Evolutionary conservation across 148 eudicot genomes (phyloP).

Genomic region (Vaccinium darrowii): DNA sequence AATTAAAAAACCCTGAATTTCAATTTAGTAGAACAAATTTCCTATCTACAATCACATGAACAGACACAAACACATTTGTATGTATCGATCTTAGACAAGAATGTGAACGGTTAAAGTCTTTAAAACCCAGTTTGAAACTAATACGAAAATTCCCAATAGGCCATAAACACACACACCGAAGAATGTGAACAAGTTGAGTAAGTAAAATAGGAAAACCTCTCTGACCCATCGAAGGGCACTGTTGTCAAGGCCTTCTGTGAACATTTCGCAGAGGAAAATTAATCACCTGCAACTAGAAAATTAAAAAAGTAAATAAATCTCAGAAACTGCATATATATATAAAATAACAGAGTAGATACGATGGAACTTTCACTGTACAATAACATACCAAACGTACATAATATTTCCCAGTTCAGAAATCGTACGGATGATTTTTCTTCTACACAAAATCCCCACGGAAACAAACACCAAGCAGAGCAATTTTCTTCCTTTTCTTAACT

Average conservation of each 20-base stretch:
- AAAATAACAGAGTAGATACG: neutral
- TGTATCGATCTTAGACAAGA: too few species aligned
- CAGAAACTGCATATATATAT: neutral
- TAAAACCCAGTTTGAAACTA: too few species aligned
- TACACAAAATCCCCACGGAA: conserved; percentile 2
- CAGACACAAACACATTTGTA: neutral
- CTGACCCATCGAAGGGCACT: conserved; percentile 68
- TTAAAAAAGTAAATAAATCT: neutral
- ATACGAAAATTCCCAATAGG: too few species aligned
- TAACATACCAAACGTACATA: conserved; percentile 3
- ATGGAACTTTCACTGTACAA: neutral
- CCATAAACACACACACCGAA: neutral
- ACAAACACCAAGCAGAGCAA: conserved; percentile 16
- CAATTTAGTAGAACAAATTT: neutral
- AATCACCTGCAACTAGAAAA: conserved; percentile 18
- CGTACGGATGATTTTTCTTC: neutral
- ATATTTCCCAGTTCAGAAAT: neutral
- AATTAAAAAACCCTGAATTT: neutral
- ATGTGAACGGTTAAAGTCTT: too few species aligned
- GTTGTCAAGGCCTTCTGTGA: conserved; percentile 71
- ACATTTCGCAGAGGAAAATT: conserved; percentile 36
- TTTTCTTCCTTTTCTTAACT: neutral
- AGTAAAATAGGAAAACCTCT: conserved; percentile 37
- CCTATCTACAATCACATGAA: neutral
- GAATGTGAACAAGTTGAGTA: conserved; percentile 2